These are phyloP conservation scores for Gentiana dahurica DNA, from an alignment of 257 asterid species.

Conservation along the genomic window DNA sequence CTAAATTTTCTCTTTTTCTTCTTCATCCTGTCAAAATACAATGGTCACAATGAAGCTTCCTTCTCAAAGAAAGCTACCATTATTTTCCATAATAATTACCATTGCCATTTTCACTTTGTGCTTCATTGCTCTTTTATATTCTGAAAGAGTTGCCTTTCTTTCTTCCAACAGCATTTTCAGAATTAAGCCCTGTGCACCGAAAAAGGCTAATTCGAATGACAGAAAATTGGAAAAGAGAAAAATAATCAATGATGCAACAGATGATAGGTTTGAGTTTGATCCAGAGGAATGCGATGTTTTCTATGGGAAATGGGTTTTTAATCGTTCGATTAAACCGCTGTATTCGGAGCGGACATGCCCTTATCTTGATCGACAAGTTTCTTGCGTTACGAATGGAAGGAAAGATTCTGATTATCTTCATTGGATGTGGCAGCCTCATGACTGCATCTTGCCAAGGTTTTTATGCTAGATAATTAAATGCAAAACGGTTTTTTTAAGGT, in stretches of 20 bases:
- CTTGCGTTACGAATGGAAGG: constrained; percentile 77
- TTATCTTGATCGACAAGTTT: constrained; percentile 71
- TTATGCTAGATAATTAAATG: neutral
- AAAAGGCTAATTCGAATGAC: constrained; percentile 16
- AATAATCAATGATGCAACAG: constrained; percentile 45
- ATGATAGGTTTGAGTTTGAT: constrained; percentile 69
- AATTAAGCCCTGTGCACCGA: constrained; percentile 47
- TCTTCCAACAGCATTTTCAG: constrained; percentile 36
- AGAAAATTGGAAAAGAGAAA: constrained; percentile 20
- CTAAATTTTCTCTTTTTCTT: constrained; percentile 6
- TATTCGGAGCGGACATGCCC: constrained; percentile 70
- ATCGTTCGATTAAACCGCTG: constrained; percentile 50
- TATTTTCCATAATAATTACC: constrained; percentile 29
- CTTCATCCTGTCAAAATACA: neutral
- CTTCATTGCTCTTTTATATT: constrained; percentile 41
- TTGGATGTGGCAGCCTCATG: constrained; percentile 94
- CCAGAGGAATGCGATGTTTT: constrained; percentile 62
- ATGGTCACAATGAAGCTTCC: constrained; percentile 38
- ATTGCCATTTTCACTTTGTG: constrained; percentile 35
- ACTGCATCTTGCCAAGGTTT: constrained; percentile 87
- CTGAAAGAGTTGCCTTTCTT: constrained; percentile 40
- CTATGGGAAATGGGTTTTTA: constrained; percentile 79
- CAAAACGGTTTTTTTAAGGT: too few species aligned
- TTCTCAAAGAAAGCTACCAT: constrained; percentile 35
- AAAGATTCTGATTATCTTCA: constrained; percentile 48